Conservation (phyloP, 1,284 basidiomycete species). For the Phellopilus nigrolimitatus region DNA sequence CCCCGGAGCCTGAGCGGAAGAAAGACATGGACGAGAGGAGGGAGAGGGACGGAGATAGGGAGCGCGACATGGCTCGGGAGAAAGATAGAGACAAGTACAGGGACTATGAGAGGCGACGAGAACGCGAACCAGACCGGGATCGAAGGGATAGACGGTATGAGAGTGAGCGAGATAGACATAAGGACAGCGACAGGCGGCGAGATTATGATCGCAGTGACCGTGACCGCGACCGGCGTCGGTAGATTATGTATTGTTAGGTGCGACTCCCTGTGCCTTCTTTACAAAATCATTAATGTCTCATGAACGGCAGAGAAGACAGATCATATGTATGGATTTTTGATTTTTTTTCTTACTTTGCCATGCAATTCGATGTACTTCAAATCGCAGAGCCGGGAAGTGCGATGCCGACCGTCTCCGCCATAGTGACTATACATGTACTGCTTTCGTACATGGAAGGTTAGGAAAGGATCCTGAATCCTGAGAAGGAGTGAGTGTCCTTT, state of each 20-base stretch:
- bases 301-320: not conserved
- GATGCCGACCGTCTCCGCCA: too few species aligned
- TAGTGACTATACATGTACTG: too few species aligned
- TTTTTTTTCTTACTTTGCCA: not conserved
- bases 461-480: not conserved
- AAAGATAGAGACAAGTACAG: constrained; percentile 15
- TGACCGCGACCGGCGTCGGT: constrained; percentile 7
- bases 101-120: constrained; percentile 20
- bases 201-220: constrained; percentile 5
- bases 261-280: not conserved
- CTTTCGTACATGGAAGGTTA: too few species aligned
- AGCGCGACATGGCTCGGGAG: constrained; percentile 20
- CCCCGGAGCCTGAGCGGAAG: constrained; percentile 23
- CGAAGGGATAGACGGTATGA: constrained; percentile 25
- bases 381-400: too few species aligned
- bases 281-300: not conserved
- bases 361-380: too few species aligned
- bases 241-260: not conserved
- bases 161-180: not conserved
- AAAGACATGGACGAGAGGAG: constrained; percentile 22
- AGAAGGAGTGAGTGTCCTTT: too few species aligned
- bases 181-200: not conserved
- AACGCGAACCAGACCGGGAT: constrained; percentile 29
- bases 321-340: not conserved
- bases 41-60: constrained; percentile 17